phyloP scores from a whole-genome alignment of 2,329 filamentous ascomycete genomes.

The Botrytis byssoidea region DNA sequence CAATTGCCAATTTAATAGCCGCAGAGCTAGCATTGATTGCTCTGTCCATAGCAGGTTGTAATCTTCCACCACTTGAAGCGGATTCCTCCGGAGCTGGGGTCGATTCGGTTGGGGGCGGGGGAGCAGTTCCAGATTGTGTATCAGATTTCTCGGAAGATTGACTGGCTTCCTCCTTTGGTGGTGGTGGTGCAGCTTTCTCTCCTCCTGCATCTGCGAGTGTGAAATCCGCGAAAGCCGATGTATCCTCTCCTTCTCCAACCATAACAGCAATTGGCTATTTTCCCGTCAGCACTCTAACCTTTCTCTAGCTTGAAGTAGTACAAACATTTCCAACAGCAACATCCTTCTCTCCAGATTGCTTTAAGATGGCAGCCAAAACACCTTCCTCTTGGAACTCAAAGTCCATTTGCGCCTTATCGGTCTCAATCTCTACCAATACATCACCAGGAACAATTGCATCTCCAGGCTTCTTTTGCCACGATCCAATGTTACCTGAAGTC shows the following conservation, averaged over 20 bases:
- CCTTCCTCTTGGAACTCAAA: conserved; percentile 99
- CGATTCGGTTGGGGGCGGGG: conserved; percentile 62
- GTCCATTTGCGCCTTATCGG: conserved; percentile 99
- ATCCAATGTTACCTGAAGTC: conserved; percentile 92
- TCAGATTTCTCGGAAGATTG: conserved; percentile 60
- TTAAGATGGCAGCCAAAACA: conserved; percentile 89
- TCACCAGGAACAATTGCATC: conserved; percentile 86
- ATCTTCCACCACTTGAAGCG: conserved; percentile 68
- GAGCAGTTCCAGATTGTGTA: conserved; percentile 57
- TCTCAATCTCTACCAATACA: conserved; percentile 97
- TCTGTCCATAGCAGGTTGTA: conserved; percentile 83
- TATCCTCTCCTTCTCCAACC: conserved; percentile 86
- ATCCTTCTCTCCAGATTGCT: conserved; percentile 91
- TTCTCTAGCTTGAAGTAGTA: conserved; percentile 38
- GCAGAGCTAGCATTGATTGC: conserved; percentile 70
- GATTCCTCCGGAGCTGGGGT: conserved; percentile 67
- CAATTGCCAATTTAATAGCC: conserved; percentile 78
- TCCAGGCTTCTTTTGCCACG: conserved; percentile 96
- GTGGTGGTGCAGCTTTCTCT: conserved; percentile 63
- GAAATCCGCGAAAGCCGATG: conserved; percentile 86
- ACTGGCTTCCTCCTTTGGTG: conserved; percentile 63
- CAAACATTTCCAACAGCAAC: conserved; percentile 90
- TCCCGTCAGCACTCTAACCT: conserved; percentile 35
- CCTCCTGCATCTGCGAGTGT: conserved; percentile 87
- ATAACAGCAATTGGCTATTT: conserved; percentile 89